A percentile compares a stretch with the other conserved stretches of the same genome.
Conservation (phyloP, 2,329 filamentous ascomycete genomes). For the Paradendryphiella salina region DNA sequence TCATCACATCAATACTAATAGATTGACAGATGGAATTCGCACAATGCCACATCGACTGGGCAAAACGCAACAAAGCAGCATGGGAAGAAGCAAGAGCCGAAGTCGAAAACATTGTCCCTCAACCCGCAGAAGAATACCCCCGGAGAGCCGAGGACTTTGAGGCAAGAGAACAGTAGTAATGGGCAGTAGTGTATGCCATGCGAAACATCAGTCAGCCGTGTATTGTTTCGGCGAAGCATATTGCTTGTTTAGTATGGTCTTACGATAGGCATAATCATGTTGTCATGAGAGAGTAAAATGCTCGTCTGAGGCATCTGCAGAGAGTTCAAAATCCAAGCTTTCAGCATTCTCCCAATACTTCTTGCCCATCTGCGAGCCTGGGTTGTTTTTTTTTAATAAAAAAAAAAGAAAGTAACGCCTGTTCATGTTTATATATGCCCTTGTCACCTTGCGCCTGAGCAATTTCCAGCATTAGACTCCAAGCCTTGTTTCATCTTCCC, state of each 20-base stretch:
- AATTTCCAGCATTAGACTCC: background rate
- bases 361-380: too few species aligned
- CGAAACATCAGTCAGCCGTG: background rate
- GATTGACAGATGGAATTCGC: constrained; percentile 77
- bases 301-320: too few species aligned
- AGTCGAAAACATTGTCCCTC: constrained; percentile 77
- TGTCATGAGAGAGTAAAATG: background rate
- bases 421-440: background rate
- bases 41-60: constrained; percentile 92
- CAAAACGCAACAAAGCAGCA: constrained; percentile 83
- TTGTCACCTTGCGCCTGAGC: background rate
- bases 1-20: background rate
- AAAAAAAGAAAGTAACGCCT: background rate
- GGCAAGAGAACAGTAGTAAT: constrained; percentile 2
- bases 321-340: background rate
- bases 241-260: background rate
- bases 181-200: background rate
- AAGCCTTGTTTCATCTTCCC: too few species aligned
- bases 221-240: background rate
- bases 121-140: constrained; percentile 26
- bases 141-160: constrained; percentile 19
- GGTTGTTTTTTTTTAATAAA: too few species aligned
- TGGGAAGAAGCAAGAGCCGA: constrained; percentile 91
- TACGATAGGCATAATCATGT: too few species aligned
- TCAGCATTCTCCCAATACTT: background rate